Base-by-base conservation (phyloP, 1,284 basidiomycete species). In the Irpex sp. region DNA sequence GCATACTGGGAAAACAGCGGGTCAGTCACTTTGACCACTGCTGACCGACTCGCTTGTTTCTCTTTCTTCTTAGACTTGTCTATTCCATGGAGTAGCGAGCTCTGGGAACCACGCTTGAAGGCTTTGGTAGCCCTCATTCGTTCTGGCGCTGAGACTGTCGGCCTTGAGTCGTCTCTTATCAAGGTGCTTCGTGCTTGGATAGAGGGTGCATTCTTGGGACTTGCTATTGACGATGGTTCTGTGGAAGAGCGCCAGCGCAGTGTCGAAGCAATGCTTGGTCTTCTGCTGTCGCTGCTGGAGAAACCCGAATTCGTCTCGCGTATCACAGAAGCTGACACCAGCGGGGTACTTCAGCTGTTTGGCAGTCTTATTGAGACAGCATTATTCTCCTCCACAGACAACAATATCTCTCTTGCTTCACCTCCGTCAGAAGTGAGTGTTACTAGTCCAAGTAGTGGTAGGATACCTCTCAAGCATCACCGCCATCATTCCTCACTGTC, bases 21-120 rank as follows among this genome's bases (percentile, higher is more conserved):
- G 58, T 76, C 79, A 4, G 70, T 73, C 6, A 63, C 69, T 15
- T 73, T 84, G 15, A 72, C 75, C 1, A 86, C 83, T 1, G 79
- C 84, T 2, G 88, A 90, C 65, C 78, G 83, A 49, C 73, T 89
- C 8, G 77, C 83, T 0, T 88, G 85, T 65, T 83, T 90, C 58
- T 82, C 86, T 6, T 75, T 90, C 35, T 85, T 92, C 67, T 73
- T 84, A 5, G 79, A 77, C 13, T 69, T 72, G 1, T 64, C 70
- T 3, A 74, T 72, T 3, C 71, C 77, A 0, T 91, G 90, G 90
- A 77, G 76, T 1, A 66, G 74, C 15, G 90, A 92, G 33, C 73
- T 89, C 0, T 91, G 90, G 81, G 88, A 91, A 66, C 76, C 83
- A 1, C 82, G 87, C 19, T 83, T 88, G 69, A 87, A 85, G 65